Evolutionary conservation across 2,329 filamentous ascomycete genomes (phyloP), one percentile per base, ranked within the genome.

Genomic region (Ophiostoma piceae): DNA sequence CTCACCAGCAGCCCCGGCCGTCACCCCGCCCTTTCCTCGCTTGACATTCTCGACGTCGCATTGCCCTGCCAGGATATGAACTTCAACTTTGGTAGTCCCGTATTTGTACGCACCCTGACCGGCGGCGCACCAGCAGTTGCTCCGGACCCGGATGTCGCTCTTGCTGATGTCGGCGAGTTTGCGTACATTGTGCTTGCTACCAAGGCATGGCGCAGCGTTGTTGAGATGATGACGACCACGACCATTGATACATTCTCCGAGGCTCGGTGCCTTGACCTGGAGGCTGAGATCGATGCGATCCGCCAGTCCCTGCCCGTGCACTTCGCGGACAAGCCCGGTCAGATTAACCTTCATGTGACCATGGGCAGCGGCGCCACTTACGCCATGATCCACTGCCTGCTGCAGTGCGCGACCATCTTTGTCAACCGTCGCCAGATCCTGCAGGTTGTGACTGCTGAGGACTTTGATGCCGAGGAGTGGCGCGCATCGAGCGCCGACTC

Each of bases 361-460:
- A 88, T 88, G 86, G 86, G 86, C 47, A 87, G 85, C 64, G 86
- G 86, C 69, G 86, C 85, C 74, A 87, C 85, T 0, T 88, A 86
- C 75, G 85, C 86, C 72, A 86, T 88, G 84, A 81, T 88, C 67
- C 86, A 88, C 76, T 87, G 84, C 70, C 82, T 88, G 29, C 80
- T 88, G 26, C 85, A 88, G 75, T 87, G 85, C 74, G 84, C 85
- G 11, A 85, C 84, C 37, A 84, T 88, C 72, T 87, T 88, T 76
- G 84, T 87, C 66, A 85, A 87, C 75, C 84, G 86, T 9, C 84
- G 86, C 32, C 82, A 84, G 67, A 83, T 88, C 54, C 79, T 88
- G 62, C 85, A 88, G 75, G 80, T 84, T 47, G 85, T 88, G 19
- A 85, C 83, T 1, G 79, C 83, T 1, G 80, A 84, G 51, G 79